Base-by-base conservation (phyloP, 805 yeast genomes). In the Candida sphagnicola region DNA sequence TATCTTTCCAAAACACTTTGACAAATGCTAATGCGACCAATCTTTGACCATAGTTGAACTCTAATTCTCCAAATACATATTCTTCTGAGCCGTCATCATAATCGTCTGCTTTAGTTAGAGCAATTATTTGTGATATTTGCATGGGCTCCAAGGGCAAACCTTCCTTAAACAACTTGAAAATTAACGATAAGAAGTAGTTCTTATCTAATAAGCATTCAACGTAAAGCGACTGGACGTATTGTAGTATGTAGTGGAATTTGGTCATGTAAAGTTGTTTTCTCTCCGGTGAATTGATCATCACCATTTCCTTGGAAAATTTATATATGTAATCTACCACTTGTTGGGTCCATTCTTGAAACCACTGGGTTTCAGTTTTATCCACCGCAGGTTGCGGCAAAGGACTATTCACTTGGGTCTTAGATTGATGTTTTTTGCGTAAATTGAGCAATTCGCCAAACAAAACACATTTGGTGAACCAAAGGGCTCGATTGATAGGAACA, bases 381-480 rank as follows among this genome's bases (percentile, higher is more conserved):
- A 34, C 42, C 12, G 39, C 30, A 17, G 37, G 23, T 16, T 33
- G 42, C 8, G 37, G 45, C 5, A 28, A 13, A 17, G 48, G 41
- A 28, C 40, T 28, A 39, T 18, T 31, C 8, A 38, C 17, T 15
- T 31, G 31, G 5, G 25, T 42, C 25, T 49, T 55, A 3, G 54
- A 40, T 35, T 52, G 62, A 29, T 54, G 47, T 39, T 64, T 66
- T 39, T 58, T 57, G 8, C 65, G 49, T 14, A 65, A 50, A 3
- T 64, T 52, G 13, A 56, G 29, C n/a, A 61, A 52, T 37, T 88
- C 96, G 45, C 89, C 85, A 10, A 85, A 80, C 17, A 90, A 80
- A 2, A 90, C 87, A 58, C 96, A 87, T 46, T 86, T 78, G 3
- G 91, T 84, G 43, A 93, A 74, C 99, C 99, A 91, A 2, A 91